Conservation (phyloP, 2,329 filamentous ascomycete genomes). For the Paecilomyces formosus region DNA sequence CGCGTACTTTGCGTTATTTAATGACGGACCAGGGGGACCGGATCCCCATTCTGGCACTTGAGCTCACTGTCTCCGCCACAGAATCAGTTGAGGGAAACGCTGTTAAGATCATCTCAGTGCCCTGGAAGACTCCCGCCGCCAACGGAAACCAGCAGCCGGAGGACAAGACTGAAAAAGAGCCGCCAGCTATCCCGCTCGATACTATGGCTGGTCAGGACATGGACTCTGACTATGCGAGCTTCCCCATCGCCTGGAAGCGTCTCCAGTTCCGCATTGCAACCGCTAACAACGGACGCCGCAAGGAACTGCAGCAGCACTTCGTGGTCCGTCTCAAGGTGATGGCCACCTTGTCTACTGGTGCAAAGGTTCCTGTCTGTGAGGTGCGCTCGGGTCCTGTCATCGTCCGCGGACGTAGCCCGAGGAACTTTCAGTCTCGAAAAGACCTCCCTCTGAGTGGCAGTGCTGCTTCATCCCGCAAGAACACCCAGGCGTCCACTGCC, state of each 20-base stretch:
- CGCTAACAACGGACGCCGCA: conserved; percentile 88
- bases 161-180: conserved; percentile 74
- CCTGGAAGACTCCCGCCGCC: conserved; percentile 91
- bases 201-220: conserved; percentile 58
- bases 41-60: conserved; percentile 72
- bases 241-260: conserved; percentile 89
- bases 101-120: conserved; percentile 91
- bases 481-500: conserved; percentile 38
- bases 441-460: conserved; percentile 82
- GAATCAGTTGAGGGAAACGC: conserved; percentile 90
- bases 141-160: conserved; percentile 56
- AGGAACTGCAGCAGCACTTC: conserved; percentile 95
- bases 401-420: conserved; percentile 82
- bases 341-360: conserved; percentile 75
- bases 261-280: conserved; percentile 92
- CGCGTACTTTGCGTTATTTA: conserved; percentile 69
- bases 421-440: conserved; percentile 91
- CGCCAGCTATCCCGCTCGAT: conserved; percentile 69
- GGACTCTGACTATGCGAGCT: conserved; percentile 79
- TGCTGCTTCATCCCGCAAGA: conserved; percentile 70
- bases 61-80: conserved; percentile 83
- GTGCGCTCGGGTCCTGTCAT: conserved; percentile 85
- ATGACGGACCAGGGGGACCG: conserved; percentile 78
- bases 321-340: conserved; percentile 80
- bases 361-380: conserved; percentile 73